Conservation (phyloP, 495 filamentous ascomycete genomes). For the Filosporella fistucella region DNA sequence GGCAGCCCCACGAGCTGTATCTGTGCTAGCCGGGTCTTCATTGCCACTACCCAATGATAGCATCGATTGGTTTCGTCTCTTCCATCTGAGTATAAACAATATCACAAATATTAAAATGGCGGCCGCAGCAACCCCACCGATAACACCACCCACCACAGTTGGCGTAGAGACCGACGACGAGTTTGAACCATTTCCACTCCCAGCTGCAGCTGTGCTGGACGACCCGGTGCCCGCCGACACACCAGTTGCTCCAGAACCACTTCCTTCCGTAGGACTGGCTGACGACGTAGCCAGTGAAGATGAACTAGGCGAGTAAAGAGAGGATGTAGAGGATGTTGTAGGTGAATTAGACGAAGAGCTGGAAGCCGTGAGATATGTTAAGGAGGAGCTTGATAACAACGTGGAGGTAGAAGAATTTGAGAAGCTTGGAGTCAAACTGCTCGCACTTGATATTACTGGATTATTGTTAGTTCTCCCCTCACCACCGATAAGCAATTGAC, state of each 20-base stretch:
- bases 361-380: conserved; percentile 11
- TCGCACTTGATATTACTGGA: conserved; percentile 20
- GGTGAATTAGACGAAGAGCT: conserved; percentile 5
- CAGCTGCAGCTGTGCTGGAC: conserved; percentile 15
- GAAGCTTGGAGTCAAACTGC: conserved; percentile 31
- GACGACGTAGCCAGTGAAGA: not conserved
- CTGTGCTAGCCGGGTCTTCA: conserved; percentile 24
- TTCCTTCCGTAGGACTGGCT: conserved; percentile 2
- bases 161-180: conserved; percentile 14
- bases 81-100: conserved; percentile 53
- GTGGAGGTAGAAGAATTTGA: conserved; percentile 16
- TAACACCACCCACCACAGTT: conserved; percentile 59
- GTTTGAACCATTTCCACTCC: conserved; percentile 23
- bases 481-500: conserved; percentile 12
- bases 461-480: not conserved
- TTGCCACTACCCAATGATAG: conserved; percentile 24
- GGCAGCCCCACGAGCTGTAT: conserved; percentile 27
- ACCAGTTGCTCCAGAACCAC: conserved; percentile 1
- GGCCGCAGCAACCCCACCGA: conserved; percentile 61
- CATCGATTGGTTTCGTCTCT: conserved; percentile 35
- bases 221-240: conserved; percentile 3
- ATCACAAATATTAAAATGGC: conserved; percentile 51
- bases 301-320: conserved; percentile 6
- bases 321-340: conserved; percentile 8
- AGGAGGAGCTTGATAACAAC: conserved; percentile 6